Percentiles rank a stretch among this genome's conserved stretches.
Evolutionary conservation across 306 rosid genomes (phyloP).

Genomic region (Sesbania bispinosa): DNA sequence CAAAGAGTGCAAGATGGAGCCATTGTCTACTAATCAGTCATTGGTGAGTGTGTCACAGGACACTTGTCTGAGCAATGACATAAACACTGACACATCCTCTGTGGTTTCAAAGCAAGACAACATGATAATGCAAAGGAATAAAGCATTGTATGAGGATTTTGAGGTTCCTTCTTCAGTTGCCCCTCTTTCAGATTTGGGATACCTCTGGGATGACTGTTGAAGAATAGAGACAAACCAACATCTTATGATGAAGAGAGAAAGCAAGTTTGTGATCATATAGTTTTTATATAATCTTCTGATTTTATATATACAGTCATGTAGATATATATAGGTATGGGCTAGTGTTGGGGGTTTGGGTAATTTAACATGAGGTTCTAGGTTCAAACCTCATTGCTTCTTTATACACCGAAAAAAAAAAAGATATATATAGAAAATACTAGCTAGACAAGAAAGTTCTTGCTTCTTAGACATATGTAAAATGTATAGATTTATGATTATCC

Average conservation of each 20-base stretch:
- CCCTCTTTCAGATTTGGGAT: constrained; percentile 44
- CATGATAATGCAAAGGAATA: constrained; percentile 8
- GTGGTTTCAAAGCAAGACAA: constrained; percentile 42
- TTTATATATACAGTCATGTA: too few relatives aligned
- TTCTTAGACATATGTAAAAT: constrained; percentile 24
- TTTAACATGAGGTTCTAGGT: too few relatives aligned
- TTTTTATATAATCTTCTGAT: not conserved
- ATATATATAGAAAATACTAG: not conserved
- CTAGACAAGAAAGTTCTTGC: constrained; percentile 15
- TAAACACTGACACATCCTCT: constrained; percentile 56
- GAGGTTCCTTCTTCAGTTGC: constrained; percentile 29
- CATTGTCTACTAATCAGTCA: constrained; percentile 49
- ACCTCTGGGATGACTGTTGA: constrained; percentile 57
- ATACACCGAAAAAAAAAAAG: too few relatives aligned
- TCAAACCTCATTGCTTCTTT: too few relatives aligned
- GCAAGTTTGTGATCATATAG: too few relatives aligned
- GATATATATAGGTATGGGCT: too few relatives aligned
- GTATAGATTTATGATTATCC: constrained; percentile 33
- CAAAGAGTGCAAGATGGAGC: constrained; percentile 47
- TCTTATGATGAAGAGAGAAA: not conserved
- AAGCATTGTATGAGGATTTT: constrained; percentile 31
- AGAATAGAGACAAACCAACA: not conserved
- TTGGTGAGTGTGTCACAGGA: constrained; percentile 57
- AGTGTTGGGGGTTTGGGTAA: too few relatives aligned
- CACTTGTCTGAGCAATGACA: constrained; percentile 55